phyloP scores from a whole-genome alignment of 2,329 filamentous ascomycete genomes.

The Fusarium sp. region DNA sequence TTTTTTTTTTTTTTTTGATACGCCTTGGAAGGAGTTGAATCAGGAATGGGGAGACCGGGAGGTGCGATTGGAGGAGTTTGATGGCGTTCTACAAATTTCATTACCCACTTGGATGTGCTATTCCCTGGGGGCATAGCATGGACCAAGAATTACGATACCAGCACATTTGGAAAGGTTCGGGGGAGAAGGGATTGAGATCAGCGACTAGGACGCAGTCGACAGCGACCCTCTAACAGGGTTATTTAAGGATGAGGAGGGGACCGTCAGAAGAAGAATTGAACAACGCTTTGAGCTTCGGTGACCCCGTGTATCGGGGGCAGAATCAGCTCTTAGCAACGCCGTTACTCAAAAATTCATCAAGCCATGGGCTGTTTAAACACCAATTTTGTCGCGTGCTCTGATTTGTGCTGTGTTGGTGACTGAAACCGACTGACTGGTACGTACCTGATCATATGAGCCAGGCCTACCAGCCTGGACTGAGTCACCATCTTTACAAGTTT shows the following conservation, averaged over 20 bases:
- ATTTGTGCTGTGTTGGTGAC: conserved; percentile 20
- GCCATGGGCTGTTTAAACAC: conserved; percentile 39
- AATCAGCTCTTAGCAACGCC: conserved; percentile 38
- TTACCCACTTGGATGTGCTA: conserved; percentile 34
- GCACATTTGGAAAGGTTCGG: conserved; percentile 29
- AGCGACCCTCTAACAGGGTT: conserved; percentile 10
- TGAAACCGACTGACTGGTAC: conserved; percentile 16
- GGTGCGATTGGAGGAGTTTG: conserved; percentile 42
- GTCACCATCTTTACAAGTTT: background rate
- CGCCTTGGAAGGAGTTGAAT: conserved; percentile 32
- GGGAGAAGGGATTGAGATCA: conserved; percentile 24
- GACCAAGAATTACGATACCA: conserved; percentile 43
- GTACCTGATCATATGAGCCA: conserved; percentile 18
- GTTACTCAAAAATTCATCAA: conserved; percentile 38
- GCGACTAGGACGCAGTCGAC: conserved; percentile 26
- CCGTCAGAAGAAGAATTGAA: conserved; percentile 16
- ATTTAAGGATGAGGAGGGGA: background rate
- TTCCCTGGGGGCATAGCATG: conserved; percentile 40
- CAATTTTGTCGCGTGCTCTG: conserved; percentile 29
- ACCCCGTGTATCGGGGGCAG: conserved; percentile 32
- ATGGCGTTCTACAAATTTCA: conserved; percentile 40
- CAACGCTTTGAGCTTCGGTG: conserved; percentile 24
- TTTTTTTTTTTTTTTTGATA: conserved; percentile 5
- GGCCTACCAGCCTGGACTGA: background rate
- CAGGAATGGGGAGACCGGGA: conserved; percentile 28